These are phyloP conservation scores for Coffea eugenioides DNA, from an alignment of 257 asterid genomes.

Conservation along the genomic window DNA sequence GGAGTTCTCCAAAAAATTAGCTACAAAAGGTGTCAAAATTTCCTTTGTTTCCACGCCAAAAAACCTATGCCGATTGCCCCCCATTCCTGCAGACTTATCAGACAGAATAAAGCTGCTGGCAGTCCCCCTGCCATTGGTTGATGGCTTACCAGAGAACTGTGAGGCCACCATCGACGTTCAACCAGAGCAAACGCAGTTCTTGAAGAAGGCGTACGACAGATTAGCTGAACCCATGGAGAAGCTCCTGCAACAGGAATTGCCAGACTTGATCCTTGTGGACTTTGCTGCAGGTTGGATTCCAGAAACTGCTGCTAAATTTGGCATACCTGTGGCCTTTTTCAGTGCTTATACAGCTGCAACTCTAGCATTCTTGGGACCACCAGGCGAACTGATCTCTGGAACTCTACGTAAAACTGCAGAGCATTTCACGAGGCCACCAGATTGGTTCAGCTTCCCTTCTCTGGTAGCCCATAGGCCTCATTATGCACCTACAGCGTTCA, in stretches of 20 bases:
- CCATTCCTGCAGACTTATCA: conserved; percentile 24
- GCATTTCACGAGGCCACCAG: conserved; percentile 32
- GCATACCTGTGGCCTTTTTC: conserved; percentile 26
- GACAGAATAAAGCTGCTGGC: conserved; percentile 24
- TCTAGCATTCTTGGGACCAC: conserved; percentile 39
- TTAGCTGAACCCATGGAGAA: conserved; percentile 27
- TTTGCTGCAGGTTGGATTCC: conserved; percentile 36
- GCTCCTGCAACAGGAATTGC: conserved; percentile 17
- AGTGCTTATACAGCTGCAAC: conserved; percentile 39
- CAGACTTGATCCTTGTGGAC: conserved; percentile 40
- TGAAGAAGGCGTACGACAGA: conserved; percentile 39
- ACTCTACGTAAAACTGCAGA: conserved; percentile 28
- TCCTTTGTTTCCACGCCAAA: conserved; percentile 44
- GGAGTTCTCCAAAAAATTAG: conserved; percentile 30
- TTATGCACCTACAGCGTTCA: conserved; percentile 22
- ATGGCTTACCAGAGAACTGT: conserved; percentile 36
- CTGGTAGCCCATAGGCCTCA: conserved; percentile 29
- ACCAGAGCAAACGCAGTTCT: conserved; percentile 19
- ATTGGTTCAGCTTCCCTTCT: conserved; percentile 38
- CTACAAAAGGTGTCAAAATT: conserved; percentile 27
- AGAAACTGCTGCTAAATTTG: conserved; percentile 26
- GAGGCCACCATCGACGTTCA: conserved; percentile 46
- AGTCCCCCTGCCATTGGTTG: conserved; percentile 25
- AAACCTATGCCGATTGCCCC: conserved; percentile 42
- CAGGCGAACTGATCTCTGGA: conserved; percentile 30